Evolutionary conservation across 768 basidiomycete genomes (phyloP), one percentile per base, ranked within the genome.

Genomic region (Inosperma sp.): DNA sequence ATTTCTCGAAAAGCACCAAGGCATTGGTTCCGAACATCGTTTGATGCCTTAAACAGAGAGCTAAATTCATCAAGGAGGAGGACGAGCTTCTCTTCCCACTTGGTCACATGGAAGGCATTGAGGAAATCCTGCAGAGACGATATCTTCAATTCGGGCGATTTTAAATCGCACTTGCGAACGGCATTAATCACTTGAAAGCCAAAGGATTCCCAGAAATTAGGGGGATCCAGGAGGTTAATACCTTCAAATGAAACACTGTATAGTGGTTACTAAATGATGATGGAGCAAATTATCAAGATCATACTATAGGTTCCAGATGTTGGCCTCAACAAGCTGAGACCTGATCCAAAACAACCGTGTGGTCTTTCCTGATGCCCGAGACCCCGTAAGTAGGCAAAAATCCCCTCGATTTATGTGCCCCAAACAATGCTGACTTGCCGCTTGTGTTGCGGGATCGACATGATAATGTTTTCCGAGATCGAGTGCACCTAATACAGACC

Each of bases 361-460:
- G 25, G 42, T 27, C 42, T 44, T 44, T 29, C 42, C 42, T 16
- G 42, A 43, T 45, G 43, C 43, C 19, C 21, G 43, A 31, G 43
- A 29, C 13, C 43, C 43, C 27, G 7, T 3, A 8, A 45, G 43
- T 29, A 45, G 10, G 29, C 43, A 30, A 31, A 44, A 31, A 8
- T 44, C 29, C 16, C 42, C 12, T 27, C 23, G n/a, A 4, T 12
- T 7, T 12, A 43, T 13, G n/a, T 6, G 10, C 10, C 25, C 27
- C 27, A 43, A 6, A 29, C 23, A 29, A 4, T 5, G 17, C 17
- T 30, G n/a, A 17, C 1, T 43, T 29, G 27, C 25, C 6, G n/a
- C 16, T 19, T 43, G 42, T 29, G 16, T 14, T 26, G 42, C 42
- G 12, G 42, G 42, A 19, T 43, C 42, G 25, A 43, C 27, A 17